phyloP scores from a whole-genome alignment of 305 asterid species.

The Ilex paraguariensis region DNA sequence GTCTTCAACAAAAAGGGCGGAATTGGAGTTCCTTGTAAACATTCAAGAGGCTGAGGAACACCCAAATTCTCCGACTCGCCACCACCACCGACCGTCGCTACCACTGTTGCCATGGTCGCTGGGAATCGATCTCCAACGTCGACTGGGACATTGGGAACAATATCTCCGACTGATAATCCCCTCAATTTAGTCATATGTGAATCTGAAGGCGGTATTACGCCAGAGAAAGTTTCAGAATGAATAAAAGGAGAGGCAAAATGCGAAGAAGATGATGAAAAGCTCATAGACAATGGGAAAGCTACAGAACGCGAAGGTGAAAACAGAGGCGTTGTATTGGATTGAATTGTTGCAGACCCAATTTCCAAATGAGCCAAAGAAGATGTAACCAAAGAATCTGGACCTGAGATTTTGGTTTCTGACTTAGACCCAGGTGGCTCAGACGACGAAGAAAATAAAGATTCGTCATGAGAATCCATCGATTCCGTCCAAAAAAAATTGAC shows the following conservation, averaged over 20 bases:
- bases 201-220: not conserved
- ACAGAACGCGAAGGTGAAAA: not conserved
- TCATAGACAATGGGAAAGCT: slow-evolving; percentile 19
- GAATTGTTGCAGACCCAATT: slow-evolving; percentile 3
- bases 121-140: not conserved
- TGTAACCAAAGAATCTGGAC: slow-evolving; percentile 15
- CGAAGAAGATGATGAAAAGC: slow-evolving; percentile 13
- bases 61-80: slow-evolving; percentile 13
- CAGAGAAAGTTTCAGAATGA: slow-evolving; percentile 23
- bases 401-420: slow-evolving; percentile 6
- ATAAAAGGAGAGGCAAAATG: slow-evolving; percentile 6
- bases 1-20: slow-evolving; percentile 84
- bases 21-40: slow-evolving; percentile 45
- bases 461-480: slow-evolving; percentile 41
- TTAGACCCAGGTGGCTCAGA: slow-evolving; percentile 11
- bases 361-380: slow-evolving; percentile 9
- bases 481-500: not conserved
- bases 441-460: slow-evolving; percentile 13
- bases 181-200: not conserved
- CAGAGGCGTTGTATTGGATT: slow-evolving; percentile 11
- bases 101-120: not conserved
- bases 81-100: not conserved
- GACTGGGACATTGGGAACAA: not conserved
- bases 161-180: slow-evolving; percentile 3
- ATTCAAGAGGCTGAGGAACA: slow-evolving; percentile 56